A percentile compares a stretch with the other conserved stretches of the same genome.
Conservation (phyloP, 139 green algal genomes). For the Astrephomene gubernaculifera region DNA sequence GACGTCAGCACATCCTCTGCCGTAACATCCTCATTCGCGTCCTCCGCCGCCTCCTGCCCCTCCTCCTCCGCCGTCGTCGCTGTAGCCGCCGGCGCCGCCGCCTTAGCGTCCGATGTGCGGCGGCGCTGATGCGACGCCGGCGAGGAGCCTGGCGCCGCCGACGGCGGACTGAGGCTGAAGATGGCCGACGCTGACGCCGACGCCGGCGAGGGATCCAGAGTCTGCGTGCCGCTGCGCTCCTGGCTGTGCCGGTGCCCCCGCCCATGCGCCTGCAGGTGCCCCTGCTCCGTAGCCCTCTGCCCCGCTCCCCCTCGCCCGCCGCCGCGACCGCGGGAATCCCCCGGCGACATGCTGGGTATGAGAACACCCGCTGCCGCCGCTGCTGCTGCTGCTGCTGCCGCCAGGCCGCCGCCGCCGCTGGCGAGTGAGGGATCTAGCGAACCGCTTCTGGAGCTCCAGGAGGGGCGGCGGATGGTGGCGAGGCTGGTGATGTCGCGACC, state of each 20-base stretch:
- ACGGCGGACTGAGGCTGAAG: constrained; percentile 20
- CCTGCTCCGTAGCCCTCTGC: no score
- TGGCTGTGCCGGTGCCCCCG: no score
- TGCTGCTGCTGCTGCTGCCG: no score
- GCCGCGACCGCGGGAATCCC: no score
- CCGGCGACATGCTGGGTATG: background rate
- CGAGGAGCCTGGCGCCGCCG: background rate
- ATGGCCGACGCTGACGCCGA: constrained; percentile 13
- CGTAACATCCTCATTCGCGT: no score
- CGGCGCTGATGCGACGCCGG: background rate
- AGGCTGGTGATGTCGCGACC: constrained; percentile 36
- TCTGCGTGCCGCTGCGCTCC: background rate
- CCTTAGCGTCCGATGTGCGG: no score
- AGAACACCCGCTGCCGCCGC: background rate
- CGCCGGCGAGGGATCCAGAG: background rate
- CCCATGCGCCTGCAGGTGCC: no score
- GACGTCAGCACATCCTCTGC: no score
- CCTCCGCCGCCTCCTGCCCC: background rate
- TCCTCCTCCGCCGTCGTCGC: background rate
- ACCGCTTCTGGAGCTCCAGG: constrained; percentile 17
- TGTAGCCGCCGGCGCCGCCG: background rate
- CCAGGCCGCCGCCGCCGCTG: no score
- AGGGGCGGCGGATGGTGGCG: constrained; percentile 33
- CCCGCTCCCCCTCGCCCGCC: no score
- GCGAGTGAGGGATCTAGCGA: constrained; percentile 29